phyloP scores from a whole-genome alignment of 306 rosid genomes.

The Hippophae tibetana region DNA sequence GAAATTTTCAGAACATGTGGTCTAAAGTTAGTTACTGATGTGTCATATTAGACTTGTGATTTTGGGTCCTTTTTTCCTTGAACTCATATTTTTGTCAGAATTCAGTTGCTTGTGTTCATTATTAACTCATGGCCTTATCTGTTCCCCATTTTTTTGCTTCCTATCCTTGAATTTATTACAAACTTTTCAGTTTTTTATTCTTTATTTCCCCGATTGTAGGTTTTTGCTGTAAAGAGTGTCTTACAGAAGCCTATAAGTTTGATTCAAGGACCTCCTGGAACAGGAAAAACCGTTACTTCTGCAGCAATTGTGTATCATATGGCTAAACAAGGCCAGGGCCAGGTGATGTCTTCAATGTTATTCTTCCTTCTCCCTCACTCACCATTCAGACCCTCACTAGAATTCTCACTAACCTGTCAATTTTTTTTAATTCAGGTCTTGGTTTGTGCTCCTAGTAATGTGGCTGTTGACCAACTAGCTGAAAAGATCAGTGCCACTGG shows the following conservation, averaged over 20 bases:
- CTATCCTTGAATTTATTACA: too few species aligned
- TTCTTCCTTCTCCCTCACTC: not conserved
- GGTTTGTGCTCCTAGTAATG: conserved; percentile 99
- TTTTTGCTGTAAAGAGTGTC: conserved; percentile 94
- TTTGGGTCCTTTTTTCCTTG: too few species aligned
- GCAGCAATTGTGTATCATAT: conserved; percentile 99
- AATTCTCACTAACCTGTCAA: not conserved
- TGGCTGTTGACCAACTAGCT: conserved; percentile 94
- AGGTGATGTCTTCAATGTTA: conserved; percentile 31
- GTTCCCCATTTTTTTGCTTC: too few species aligned
- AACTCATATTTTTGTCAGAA: too few species aligned
- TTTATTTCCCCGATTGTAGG: conserved; percentile 34
- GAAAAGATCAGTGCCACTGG: conserved; percentile 99
- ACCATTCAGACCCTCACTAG: not conserved
- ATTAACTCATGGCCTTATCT: too few species aligned
- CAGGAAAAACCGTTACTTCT: conserved; percentile 97
- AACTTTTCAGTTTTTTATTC: not conserved
- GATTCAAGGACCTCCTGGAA: conserved; percentile 99
- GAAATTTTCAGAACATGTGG: not conserved
- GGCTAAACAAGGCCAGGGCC: conserved; percentile 99
- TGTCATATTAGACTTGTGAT: not conserved
- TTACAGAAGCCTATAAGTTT: conserved; percentile 98
- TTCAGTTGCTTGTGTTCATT: too few species aligned
- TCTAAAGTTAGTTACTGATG: not conserved
- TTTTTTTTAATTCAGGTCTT: conserved; percentile 48